Evolutionary conservation across 441 rosid genomes (phyloP).

Genomic region (Rhodomyrtus psidioides): DNA sequence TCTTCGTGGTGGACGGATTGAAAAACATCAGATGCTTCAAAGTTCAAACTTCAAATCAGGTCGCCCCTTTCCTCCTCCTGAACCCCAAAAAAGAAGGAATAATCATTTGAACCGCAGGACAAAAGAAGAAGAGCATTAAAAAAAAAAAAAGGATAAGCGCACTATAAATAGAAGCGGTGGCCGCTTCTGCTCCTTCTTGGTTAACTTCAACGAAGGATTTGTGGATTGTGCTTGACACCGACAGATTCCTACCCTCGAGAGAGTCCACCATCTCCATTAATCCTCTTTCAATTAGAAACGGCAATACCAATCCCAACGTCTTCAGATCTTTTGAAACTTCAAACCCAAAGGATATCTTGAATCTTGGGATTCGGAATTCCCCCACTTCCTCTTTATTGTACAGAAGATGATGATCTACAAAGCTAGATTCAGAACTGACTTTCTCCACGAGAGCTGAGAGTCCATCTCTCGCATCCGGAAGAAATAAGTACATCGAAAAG

Average conservation of each 20-base stretch:
- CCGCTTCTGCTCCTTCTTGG: slow-evolving; percentile 86
- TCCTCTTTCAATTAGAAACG: slow-evolving; percentile 55
- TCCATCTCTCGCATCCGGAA: too few relatives aligned
- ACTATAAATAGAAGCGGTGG: slow-evolving; percentile 59
- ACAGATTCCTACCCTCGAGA: slow-evolving; percentile 26
- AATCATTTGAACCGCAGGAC: not conserved
- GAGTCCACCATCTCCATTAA: slow-evolving; percentile 67
- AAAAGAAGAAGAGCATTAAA: not conserved
- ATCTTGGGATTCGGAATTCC: slow-evolving; percentile 58
- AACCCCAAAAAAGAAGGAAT: not conserved
- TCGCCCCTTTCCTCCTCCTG: not conserved
- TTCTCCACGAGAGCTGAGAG: too few relatives aligned
- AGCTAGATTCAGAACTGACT: too few relatives aligned
- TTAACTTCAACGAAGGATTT: slow-evolving; percentile 78
- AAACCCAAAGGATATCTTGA: slow-evolving; percentile 56
- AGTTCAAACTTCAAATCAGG: too few relatives aligned
- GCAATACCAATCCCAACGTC: slow-evolving; percentile 46
- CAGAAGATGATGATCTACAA: too few relatives aligned
- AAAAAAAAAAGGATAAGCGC: not conserved
- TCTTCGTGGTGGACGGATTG: not conserved
- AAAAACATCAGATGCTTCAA: not conserved
- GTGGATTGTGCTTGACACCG: slow-evolving; percentile 56
- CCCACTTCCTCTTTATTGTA: too few relatives aligned
- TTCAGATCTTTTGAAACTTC: slow-evolving; percentile 58
- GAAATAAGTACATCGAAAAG: too few relatives aligned